Conservation (phyloP, 257 asterid species). For the Solanum chmielewskii region DNA sequence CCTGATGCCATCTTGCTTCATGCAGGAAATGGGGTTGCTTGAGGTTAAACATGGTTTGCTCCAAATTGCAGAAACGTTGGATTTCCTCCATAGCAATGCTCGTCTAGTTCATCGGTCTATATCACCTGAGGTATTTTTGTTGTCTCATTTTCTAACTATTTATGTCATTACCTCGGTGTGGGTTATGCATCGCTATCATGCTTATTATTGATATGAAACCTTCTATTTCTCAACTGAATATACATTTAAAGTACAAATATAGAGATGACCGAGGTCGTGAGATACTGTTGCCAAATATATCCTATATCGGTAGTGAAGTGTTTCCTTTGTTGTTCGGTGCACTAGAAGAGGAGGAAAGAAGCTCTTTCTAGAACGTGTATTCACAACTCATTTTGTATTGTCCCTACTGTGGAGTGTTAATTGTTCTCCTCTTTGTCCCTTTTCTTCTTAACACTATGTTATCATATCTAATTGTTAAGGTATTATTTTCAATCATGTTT, state of each 20-base stretch:
- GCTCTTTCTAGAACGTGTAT: background rate
- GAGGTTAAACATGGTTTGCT: conserved; percentile 97
- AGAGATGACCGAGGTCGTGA: background rate
- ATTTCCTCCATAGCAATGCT: conserved; percentile 93
- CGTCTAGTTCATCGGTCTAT: conserved; percentile 80
- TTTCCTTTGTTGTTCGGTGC: background rate
- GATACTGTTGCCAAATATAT: background rate
- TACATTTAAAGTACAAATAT: background rate
- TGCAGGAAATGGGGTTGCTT: conserved; percentile 93
- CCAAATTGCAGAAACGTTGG: conserved; percentile 95
- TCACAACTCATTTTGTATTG: background rate
- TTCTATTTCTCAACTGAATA: background rate
- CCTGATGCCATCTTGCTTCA: background rate
- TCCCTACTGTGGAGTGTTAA: background rate
- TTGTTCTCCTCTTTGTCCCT: background rate
- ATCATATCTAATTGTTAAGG: background rate
- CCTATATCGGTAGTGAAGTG: background rate
- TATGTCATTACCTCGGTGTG: background rate
- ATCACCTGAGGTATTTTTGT: conserved; percentile 71
- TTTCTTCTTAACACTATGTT: background rate
- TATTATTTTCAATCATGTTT: background rate
- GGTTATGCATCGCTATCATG: background rate
- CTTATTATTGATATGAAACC: background rate
- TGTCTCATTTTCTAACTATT: background rate
- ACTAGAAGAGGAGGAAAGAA: background rate